These are phyloP conservation scores for Bruguiera sexangula DNA, from an alignment of 345 rosid species.

Conservation along the genomic window DNA sequence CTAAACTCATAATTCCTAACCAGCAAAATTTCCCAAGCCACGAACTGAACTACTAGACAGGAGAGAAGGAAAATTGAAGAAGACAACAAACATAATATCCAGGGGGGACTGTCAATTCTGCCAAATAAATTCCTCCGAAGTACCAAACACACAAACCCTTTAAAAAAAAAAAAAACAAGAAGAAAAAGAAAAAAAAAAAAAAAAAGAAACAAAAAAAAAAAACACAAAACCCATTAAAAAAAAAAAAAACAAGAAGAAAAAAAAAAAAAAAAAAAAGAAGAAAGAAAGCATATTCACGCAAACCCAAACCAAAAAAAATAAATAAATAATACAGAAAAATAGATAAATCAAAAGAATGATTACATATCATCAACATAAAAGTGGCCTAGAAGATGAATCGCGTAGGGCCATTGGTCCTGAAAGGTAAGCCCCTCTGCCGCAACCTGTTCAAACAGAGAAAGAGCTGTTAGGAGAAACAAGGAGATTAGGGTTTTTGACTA, in stretches of 20 bases:
- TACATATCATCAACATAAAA: constrained; percentile 63
- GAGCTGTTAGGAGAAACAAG: background rate
- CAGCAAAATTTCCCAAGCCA: too few relatives aligned
- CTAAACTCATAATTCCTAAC: too few relatives aligned
- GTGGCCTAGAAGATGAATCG: constrained; percentile 72
- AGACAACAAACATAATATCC: too few relatives aligned
- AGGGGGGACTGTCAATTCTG: too few relatives aligned
- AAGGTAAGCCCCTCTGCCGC: constrained; percentile 63
- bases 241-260: too few relatives aligned
- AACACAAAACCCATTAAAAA: background rate
- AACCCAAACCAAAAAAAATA: background rate
- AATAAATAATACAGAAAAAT: background rate
- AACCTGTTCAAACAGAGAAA: constrained; percentile 34
- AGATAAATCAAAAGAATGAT: constrained; percentile 8
- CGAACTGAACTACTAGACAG: too few relatives aligned
- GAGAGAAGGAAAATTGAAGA: too few relatives aligned
- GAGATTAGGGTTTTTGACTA: constrained; percentile 10
- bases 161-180: too few relatives aligned
- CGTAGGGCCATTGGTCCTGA: constrained; percentile 92
- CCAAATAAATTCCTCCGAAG: too few relatives aligned
- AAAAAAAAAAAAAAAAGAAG: too few relatives aligned
- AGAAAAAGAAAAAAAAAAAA: too few relatives aligned
- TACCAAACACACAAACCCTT: background rate
- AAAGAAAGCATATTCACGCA: background rate
- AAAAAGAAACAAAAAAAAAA: too few relatives aligned